Conservation (phyloP, 257 asterid genomes). For the Nicotiana undulata region DNA sequence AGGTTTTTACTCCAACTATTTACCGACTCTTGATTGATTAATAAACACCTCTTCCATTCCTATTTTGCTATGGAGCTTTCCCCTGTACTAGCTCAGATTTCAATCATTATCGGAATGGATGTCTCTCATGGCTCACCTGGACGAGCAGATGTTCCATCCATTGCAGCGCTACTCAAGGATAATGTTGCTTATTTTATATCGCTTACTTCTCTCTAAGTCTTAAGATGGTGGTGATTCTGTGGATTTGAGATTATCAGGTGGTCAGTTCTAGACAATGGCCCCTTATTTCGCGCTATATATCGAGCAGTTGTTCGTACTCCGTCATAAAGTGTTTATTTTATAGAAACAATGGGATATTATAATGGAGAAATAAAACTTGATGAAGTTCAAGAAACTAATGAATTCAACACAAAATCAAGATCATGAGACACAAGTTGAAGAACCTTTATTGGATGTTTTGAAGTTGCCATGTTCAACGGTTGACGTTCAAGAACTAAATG, state of each 20-base stretch:
- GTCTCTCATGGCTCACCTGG: constrained; percentile 85
- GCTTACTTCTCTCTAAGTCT: neutral
- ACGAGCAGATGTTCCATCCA: constrained; percentile 62
- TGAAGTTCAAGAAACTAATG: no score
- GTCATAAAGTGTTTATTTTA: no score
- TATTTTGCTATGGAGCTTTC: constrained; percentile 31
- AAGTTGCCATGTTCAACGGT: no score
- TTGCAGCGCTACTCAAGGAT: constrained; percentile 45
- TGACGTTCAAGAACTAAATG: no score
- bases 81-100: constrained; percentile 30
- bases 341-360: no score
- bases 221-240: neutral
- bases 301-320: constrained; percentile 68
- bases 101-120: constrained; percentile 70
- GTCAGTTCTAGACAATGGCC: constrained; percentile 79
- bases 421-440: no score
- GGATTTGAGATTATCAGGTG: constrained; percentile 28
- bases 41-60: constrained; percentile 24
- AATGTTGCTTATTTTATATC: neutral
- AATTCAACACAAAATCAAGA: no score
- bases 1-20: neutral
- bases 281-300: constrained; percentile 43
- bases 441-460: no score
- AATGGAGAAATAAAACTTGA: no score
- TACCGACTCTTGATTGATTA: neutral